Base-by-base conservation (phyloP, 2,329 filamentous ascomycete genomes). In the Colletotrichum sublineola region DNA sequence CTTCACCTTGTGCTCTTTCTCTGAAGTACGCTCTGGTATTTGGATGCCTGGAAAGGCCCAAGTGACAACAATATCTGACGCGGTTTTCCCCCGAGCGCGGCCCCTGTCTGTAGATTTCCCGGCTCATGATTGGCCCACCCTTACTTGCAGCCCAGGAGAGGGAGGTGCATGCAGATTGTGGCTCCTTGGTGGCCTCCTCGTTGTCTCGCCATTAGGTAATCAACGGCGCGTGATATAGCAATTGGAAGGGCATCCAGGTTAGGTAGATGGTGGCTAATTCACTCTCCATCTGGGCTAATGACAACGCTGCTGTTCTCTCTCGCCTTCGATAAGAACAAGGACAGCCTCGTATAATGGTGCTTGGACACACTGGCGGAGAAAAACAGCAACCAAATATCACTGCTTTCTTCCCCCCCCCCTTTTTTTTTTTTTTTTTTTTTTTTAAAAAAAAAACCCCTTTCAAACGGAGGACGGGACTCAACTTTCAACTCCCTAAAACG, bases 51-150 rank as follows among this genome's bases (percentile, higher is more conserved):
- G 52, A 63, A 14, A 40, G 60, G 48, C 61, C 61, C 36, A 53
- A 62, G 44, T 62, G 61, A 64, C 62, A 64, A 55, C 18, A 53
- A 60, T 46, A 31, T 61, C 48, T 33, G 68, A 67, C 56, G 68
- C 63, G 46, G 55, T 53, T 65, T 55, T 36, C 53, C 68, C 33
- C 55, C 63, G 55, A 70, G 63, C 68, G 67, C 48, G 56, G 36
- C 55, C 63, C 63, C 68, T 61, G 46, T 40, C 48, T 29, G 48
- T 44, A 46, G 20, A 24, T 14, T 52, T n/a, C 33, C 11, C 33
- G 33, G n/a, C 52, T 18, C 11, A 36, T 70, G 63, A 67, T 67
- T 70, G 63, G 68, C n/a, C 18, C 29, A 36, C 53, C 38, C 29
- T 15, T 69, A 9, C 38, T 33, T 53, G 61, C 36, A 52, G 40